Evolutionary conservation across 768 basidiomycete genomes (phyloP).

Genomic region (Pleurotus djamor): DNA sequence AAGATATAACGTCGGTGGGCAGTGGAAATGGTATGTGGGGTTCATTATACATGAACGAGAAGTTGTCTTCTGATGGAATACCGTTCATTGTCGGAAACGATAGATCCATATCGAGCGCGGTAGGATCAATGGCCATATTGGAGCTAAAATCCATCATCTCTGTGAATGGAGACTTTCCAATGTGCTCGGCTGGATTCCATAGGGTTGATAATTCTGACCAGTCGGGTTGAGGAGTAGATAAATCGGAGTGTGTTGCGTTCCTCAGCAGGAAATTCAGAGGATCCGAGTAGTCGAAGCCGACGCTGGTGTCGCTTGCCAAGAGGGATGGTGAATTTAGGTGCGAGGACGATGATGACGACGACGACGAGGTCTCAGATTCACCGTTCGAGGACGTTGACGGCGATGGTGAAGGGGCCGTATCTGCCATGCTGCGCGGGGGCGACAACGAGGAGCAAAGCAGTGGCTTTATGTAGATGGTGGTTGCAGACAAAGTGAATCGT

Average conservation of each 20-base stretch:
- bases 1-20: not conserved
- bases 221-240: constrained; percentile 36
- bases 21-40: constrained; percentile 1
- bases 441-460: not conserved
- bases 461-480: not conserved
- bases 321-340: constrained; percentile 16
- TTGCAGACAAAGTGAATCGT: not conserved
- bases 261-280: constrained; percentile 58
- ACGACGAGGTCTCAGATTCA: constrained; percentile 11
- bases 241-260: constrained; percentile 28
- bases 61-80: not conserved
- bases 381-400: constrained; percentile 1
- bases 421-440: not conserved
- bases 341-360: constrained; percentile 14
- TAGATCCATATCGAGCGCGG: constrained; percentile 49
- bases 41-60: constrained; percentile 3
- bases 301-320: constrained; percentile 40
- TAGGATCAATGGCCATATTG: constrained; percentile 63
- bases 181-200: constrained; percentile 35
- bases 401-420: constrained; percentile 5
- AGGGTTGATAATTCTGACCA: constrained; percentile 53
- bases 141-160: constrained; percentile 57
- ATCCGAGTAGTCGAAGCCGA: constrained; percentile 47
- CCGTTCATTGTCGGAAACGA: constrained; percentile 6
- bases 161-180: constrained; percentile 35